Evolutionary conservation across 2,329 filamentous ascomycete genomes (phyloP), one percentile per base, ranked within the genome.

Genomic region (Aureobasidium uvarum): DNA sequence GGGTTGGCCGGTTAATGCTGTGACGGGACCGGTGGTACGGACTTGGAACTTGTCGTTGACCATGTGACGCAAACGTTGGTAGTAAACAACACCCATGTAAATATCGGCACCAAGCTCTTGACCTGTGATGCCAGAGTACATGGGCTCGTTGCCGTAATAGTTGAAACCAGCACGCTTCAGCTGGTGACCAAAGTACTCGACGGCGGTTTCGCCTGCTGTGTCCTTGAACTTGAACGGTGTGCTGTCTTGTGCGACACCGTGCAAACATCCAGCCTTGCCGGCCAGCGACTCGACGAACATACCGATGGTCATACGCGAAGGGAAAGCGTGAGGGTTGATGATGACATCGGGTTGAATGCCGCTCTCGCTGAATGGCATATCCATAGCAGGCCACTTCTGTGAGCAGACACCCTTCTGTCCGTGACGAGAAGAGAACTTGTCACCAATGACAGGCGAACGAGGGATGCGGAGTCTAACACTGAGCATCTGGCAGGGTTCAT

Each of bases 41-140:
- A 98, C 95, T 78, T 99, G 95, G 83, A 91, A 99, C 80, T 99
- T 99, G 79, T 99, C 95, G 85, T 97, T 98, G 65, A 99, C 95
- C 95, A 99, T 99, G 88, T 99, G 95, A 76, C 95, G 85, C 67
- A 99, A 85, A 77, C 95, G 89, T 80, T 99, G 95, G 83, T 99
- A 99, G 83, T 98, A 98, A 67, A 99, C 95, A 13, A 97, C 88
- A 54, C 95, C 95, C 67, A 98, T 86, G 80, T 96, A 99, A 74
- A 99, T 98, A 75, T 99, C 95, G 7, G 92, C 94, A 23, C 88
- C 88, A 46, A 99, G 88, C 77, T 98, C 94, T 76, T 96, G 88
- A 68, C 95, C 95, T 0, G 95, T 99, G 76, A 98, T 94, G 48
- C 95, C 95, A 50, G 90, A 95, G 82, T 99, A 99, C 89, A 99